Percentiles rank a stretch among this genome's conserved stretches.
phyloP scores from a whole-genome alignment of 495 filamentous ascomycete species.

The Terfezia boudieri region DNA sequence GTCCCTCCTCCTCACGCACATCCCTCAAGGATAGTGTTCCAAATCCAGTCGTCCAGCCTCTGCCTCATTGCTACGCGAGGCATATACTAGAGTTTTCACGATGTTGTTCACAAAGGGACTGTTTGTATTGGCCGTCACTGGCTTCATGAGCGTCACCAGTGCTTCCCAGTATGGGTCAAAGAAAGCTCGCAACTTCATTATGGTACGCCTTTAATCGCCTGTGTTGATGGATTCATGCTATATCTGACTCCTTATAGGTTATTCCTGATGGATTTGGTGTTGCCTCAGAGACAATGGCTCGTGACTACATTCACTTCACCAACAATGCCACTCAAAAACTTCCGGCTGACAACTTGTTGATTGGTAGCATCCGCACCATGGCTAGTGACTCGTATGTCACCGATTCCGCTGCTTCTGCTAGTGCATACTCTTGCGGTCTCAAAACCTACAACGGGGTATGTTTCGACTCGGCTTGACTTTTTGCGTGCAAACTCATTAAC shows the following conservation, averaged over 20 bases:
- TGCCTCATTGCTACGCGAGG: too few species aligned
- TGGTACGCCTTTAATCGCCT: constrained; percentile 8
- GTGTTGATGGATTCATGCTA: not conserved
- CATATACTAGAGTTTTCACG: too few species aligned
- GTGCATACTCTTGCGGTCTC: constrained; percentile 20
- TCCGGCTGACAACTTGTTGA: constrained; percentile 19
- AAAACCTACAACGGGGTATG: constrained; percentile 18
- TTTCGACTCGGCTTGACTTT: not conserved
- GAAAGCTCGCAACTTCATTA: constrained; percentile 16
- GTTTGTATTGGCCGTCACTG: too few species aligned
- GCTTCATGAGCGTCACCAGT: too few species aligned
- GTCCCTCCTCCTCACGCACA: too few species aligned
- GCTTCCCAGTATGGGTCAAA: not conserved
- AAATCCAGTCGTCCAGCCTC: too few species aligned
- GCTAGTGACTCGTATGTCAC: constrained; percentile 20
- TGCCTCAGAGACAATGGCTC: constrained; percentile 18
- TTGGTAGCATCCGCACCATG: constrained; percentile 17
- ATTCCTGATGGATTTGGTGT: constrained; percentile 19
- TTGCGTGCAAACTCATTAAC: not conserved
- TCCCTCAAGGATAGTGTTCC: too few species aligned
- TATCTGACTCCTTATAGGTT: constrained; percentile 3
- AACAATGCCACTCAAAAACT: constrained; percentile 16
- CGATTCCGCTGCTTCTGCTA: constrained; percentile 19
- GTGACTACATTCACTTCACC: constrained; percentile 16
- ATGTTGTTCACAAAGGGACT: too few species aligned